Evolutionary conservation across 2,329 filamentous ascomycete species (phyloP).

Genomic region (Fusarium goolgardi): DNA sequence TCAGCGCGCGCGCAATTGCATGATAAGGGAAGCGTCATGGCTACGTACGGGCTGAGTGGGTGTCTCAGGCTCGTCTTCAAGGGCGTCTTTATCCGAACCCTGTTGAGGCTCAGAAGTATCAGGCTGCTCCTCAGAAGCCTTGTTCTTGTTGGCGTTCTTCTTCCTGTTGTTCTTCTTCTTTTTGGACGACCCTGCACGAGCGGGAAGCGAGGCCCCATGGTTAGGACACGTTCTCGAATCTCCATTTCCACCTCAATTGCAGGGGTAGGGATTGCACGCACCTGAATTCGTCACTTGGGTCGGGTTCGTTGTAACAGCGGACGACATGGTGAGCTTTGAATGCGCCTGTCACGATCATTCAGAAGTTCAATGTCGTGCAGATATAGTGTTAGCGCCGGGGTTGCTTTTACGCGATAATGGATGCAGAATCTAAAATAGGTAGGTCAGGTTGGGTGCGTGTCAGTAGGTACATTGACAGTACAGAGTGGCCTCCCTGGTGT

Average conservation of each 20-base stretch:
- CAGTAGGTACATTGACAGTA: slow-evolving; percentile 4
- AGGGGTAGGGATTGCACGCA: slow-evolving; percentile 48
- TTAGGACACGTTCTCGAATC: slow-evolving; percentile 50
- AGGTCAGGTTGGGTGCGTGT: slow-evolving; percentile 15
- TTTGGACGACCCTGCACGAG: slow-evolving; percentile 56
- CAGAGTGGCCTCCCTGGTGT: slow-evolving; percentile 35
- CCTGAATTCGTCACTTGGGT: slow-evolving; percentile 53
- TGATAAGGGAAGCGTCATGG: slow-evolving; percentile 26
- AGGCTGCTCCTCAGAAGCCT: slow-evolving; percentile 53
- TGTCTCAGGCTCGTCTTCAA: slow-evolving; percentile 60
- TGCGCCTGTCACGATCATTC: slow-evolving; percentile 43
- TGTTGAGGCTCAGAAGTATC: slow-evolving; percentile 50
- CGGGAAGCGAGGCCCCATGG: slow-evolving; percentile 40
- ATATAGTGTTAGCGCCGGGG: slow-evolving; percentile 23
- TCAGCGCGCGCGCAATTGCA: slow-evolving; percentile 41
- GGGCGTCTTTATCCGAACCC: slow-evolving; percentile 56
- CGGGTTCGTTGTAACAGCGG: slow-evolving; percentile 52
- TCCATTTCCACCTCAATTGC: slow-evolving; percentile 39
- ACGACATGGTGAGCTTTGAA: slow-evolving; percentile 54
- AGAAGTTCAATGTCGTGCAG: slow-evolving; percentile 35
- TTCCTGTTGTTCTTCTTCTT: slow-evolving; percentile 72
- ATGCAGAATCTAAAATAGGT: slow-evolving; percentile 27
- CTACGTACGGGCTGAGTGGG: slow-evolving; percentile 51
- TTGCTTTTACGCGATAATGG: slow-evolving; percentile 28
- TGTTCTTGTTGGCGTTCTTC: slow-evolving; percentile 64